phyloP scores from a whole-genome alignment of 2,329 filamentous ascomycete species.

The Colletotrichum sp. region DNA sequence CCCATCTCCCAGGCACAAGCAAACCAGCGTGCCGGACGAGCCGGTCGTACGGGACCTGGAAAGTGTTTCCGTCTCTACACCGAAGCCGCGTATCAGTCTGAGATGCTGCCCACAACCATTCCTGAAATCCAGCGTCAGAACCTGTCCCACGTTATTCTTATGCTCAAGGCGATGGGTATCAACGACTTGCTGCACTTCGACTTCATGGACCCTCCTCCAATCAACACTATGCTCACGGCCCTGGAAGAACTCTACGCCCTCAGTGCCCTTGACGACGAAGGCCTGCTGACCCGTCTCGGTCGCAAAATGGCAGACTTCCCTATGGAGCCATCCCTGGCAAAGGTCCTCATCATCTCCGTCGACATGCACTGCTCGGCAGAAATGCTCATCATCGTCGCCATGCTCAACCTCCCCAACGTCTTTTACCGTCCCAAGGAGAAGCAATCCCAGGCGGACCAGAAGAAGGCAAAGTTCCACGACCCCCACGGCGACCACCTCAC shows the following conservation, averaged over 20 bases:
- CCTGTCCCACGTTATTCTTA: constrained; percentile 88
- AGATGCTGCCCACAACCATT: constrained; percentile 95
- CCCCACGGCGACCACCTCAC: constrained; percentile 94
- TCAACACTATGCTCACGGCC: constrained; percentile 96
- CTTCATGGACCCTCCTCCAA: constrained; percentile 98
- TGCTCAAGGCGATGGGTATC: constrained; percentile 99
- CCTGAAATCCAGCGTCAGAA: constrained; percentile 98
- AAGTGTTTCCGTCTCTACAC: constrained; percentile 97
- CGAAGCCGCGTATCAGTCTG: constrained; percentile 91
- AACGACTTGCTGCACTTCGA: constrained; percentile 97
- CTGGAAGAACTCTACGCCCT: constrained; percentile 94
- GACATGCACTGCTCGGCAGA: constrained; percentile 92
- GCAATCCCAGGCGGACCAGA: constrained; percentile 93
- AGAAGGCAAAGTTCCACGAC: constrained; percentile 97
- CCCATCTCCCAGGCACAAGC: constrained; percentile 97
- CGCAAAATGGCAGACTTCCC: constrained; percentile 99
- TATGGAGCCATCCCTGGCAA: constrained; percentile 93
- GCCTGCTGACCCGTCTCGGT: constrained; percentile 86
- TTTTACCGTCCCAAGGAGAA: constrained; percentile 99
- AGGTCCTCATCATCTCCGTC: constrained; percentile 86
- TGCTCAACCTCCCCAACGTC: constrained; percentile 85
- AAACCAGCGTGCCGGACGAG: constrained; percentile 90
- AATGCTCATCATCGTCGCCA: constrained; percentile 90
- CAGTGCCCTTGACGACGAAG: constrained; percentile 92
- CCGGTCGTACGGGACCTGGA: constrained; percentile 91